phyloP scores from a whole-genome alignment of 306 rosid genomes.

The Delonix regia region DNA sequence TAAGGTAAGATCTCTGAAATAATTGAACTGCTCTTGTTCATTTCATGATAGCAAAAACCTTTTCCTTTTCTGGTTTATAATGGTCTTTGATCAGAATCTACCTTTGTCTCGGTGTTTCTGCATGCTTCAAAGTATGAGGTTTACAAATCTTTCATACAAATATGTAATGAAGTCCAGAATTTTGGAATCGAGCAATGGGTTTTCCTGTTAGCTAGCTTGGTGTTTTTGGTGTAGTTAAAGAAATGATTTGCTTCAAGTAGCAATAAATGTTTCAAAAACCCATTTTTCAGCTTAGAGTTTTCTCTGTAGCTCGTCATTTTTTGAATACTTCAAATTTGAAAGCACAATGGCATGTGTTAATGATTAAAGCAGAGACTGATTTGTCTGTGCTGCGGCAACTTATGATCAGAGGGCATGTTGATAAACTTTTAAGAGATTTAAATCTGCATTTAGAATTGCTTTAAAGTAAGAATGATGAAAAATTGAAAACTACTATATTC shows the following conservation, averaged over 20 bases:
- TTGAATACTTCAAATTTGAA: too few species aligned
- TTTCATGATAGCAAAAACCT: not conserved
- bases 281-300: too few species aligned
- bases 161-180: not conserved
- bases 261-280: constrained; percentile 16
- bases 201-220: not conserved
- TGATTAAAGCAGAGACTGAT: too few species aligned
- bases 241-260: constrained; percentile 20
- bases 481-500: not conserved
- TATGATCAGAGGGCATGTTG: too few species aligned
- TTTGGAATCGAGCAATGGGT: not conserved
- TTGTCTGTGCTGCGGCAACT: not conserved
- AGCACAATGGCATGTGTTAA: too few species aligned
- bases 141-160: not conserved
- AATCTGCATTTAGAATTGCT: not conserved
- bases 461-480: not conserved
- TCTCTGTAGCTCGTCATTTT: too few species aligned
- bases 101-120: not conserved
- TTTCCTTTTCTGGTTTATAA: constrained; percentile 32
- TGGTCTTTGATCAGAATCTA: constrained; percentile 17
- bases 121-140: not conserved
- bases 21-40: constrained; percentile 8
- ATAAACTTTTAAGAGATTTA: not conserved
- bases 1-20: constrained; percentile 36
- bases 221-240: not conserved